phyloP scores from a whole-genome alignment of 495 filamentous ascomycete genomes.

The Diplogelasinospora grovesii region DNA sequence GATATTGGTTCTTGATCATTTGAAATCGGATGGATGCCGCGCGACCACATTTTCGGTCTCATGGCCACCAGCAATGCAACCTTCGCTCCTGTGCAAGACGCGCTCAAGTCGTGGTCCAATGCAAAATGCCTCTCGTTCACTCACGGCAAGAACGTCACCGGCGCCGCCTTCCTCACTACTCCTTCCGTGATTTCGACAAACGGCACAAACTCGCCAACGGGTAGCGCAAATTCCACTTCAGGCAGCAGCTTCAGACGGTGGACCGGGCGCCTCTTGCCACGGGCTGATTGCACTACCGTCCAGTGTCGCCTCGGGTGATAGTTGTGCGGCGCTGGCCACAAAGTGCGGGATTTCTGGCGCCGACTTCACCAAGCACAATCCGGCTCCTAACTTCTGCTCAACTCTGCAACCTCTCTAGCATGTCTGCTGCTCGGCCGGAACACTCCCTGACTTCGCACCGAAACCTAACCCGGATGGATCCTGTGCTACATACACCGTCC shows the following conservation, averaged over 20 bases:
- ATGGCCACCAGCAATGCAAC: conserved; percentile 25
- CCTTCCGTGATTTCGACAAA: neutral
- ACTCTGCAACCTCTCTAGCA: conserved; percentile 26
- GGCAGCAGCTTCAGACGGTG: too few species aligned
- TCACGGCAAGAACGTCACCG: neutral
- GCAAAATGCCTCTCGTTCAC: conserved; percentile 25
- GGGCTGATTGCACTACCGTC: conserved; percentile 16
- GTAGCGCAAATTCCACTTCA: too few species aligned
- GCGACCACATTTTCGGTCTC: conserved; percentile 28
- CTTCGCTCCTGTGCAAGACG: conserved; percentile 26
- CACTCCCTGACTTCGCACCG: conserved; percentile 30
- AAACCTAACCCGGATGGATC: conserved; percentile 35
- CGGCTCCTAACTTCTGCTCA: conserved; percentile 27
- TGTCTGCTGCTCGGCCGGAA: conserved; percentile 44
- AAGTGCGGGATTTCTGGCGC: conserved; percentile 34
- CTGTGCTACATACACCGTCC: conserved; percentile 32
- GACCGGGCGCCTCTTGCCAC: neutral
- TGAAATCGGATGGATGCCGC: too few species aligned
- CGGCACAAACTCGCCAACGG: too few species aligned
- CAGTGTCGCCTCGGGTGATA: conserved; percentile 26
- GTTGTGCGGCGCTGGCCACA: conserved; percentile 32
- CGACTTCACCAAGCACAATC: conserved; percentile 37
- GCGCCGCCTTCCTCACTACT: neutral
- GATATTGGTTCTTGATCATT: too few species aligned
- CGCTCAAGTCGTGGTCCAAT: conserved; percentile 29